These are phyloP conservation scores for Cymbopogon citratus DNA, from an alignment of 176 grass and related monocot species.

Conservation along the genomic window DNA sequence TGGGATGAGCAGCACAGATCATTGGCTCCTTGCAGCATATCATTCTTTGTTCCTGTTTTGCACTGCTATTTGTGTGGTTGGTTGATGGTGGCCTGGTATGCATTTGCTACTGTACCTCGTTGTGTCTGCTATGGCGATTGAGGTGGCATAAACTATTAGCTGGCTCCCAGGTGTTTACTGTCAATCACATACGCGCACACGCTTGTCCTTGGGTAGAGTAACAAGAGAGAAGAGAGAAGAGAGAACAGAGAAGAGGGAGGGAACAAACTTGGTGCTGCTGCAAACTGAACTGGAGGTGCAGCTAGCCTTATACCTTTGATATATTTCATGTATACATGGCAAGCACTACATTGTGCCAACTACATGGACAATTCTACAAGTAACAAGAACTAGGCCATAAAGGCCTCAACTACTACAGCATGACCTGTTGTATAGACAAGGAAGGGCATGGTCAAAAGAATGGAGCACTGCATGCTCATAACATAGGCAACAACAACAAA, in stretches of 20 bases:
- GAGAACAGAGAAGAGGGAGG: not conserved
- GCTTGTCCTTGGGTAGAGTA: not conserved
- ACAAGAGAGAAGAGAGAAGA: too few relatives aligned
- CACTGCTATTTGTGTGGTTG: not conserved
- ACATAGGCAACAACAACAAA: not conserved
- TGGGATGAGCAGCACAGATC: not conserved
- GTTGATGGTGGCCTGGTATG: not conserved
- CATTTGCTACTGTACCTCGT: not conserved
- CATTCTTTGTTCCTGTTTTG: not conserved
- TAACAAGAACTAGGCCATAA: not conserved
- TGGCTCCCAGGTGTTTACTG: not conserved
- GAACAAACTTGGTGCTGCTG: too few relatives aligned
- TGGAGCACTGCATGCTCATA: not conserved
- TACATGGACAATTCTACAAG: too few relatives aligned
- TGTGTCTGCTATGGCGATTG: not conserved
- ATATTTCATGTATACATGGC: not conserved
- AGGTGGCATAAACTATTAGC: not conserved
- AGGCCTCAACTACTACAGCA: not conserved
- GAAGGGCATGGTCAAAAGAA: not conserved
- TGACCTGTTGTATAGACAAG: not conserved
- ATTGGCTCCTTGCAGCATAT: not conserved
- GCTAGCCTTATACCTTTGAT: not conserved
- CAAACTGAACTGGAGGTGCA: not conserved
- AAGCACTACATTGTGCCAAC: not conserved
- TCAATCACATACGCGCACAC: not conserved